These are phyloP conservation scores for Mucor sp. DNA, from an alignment of 371 early-diverging fungal genomes.

Conservation along the genomic window DNA sequence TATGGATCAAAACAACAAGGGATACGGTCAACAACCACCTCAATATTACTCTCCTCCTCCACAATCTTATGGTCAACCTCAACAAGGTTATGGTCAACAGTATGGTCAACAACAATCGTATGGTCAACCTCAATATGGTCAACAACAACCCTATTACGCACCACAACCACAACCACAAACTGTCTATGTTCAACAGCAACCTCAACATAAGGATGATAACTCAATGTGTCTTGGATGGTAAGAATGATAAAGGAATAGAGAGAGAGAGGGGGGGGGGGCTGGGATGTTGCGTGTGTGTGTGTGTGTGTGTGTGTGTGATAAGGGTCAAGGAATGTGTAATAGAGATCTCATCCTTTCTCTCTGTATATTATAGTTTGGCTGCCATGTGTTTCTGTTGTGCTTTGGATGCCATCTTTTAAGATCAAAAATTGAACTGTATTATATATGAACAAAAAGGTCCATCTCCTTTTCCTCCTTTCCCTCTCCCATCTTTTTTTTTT, in stretches of 20 bases:
- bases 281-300: too few species aligned
- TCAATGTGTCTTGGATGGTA: slow-evolving; percentile 48
- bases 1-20: slow-evolving; percentile 28
- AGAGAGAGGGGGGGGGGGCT: neutral
- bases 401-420: slow-evolving; percentile 36
- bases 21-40: slow-evolving; percentile 24
- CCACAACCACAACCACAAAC: slow-evolving; percentile 29
- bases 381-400: slow-evolving; percentile 49
- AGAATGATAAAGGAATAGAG: neutral
- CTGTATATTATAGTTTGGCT: slow-evolving; percentile 39
- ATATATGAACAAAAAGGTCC: neutral
- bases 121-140: slow-evolving; percentile 10
- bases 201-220: slow-evolving; percentile 23
- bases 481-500: too few species aligned
- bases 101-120: slow-evolving; percentile 14
- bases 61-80: slow-evolving; percentile 4
- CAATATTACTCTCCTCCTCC: slow-evolving; percentile 26
- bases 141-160: slow-evolving; percentile 27
- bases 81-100: slow-evolving; percentile 1
- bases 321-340: neutral
- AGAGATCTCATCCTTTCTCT: neutral
- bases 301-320: neutral
- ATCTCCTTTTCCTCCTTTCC: neutral
- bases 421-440: neutral
- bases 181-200: slow-evolving; percentile 36